Conservation (phyloP, 108 stramenopile genomes). For the Cyclotella choctawhatcheeana region DNA sequence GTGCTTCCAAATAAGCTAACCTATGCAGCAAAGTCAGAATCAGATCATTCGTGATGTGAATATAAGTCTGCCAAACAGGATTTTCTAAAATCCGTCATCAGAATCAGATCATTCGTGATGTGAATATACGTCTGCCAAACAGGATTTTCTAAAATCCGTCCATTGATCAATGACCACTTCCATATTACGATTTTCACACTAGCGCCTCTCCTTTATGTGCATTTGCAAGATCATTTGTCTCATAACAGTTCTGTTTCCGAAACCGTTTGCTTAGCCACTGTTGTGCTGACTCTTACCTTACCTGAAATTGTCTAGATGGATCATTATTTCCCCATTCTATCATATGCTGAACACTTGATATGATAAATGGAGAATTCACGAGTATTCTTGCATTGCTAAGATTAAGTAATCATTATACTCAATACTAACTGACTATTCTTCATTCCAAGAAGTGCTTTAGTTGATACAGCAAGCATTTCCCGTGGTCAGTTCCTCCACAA, state of each 20-base stretch:
- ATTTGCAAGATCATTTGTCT: too few relatives aligned
- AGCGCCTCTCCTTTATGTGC: background rate
- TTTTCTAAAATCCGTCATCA: background rate
- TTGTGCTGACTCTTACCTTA: too few relatives aligned
- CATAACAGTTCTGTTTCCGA: too few relatives aligned
- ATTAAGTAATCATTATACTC: background rate
- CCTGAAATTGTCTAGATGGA: too few relatives aligned
- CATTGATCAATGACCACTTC: background rate
- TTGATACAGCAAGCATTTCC: conserved; percentile 92
- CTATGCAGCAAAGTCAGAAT: too few relatives aligned
- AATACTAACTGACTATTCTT: conserved; percentile 7
- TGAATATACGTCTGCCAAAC: background rate
- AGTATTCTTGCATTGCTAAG: background rate
- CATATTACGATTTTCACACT: background rate
- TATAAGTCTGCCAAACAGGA: background rate
- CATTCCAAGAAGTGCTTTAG: conserved; percentile 74
- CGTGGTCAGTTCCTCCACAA: conserved; percentile 96
- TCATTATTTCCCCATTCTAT: too few relatives aligned
- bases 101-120: too few relatives aligned
- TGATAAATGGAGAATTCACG: background rate
- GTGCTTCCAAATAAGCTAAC: background rate
- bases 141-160: background rate
- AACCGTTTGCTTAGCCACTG: too few relatives aligned
- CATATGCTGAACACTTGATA: too few relatives aligned
- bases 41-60: background rate